A percentile compares a stretch with the other conserved stretches of the same genome.
phyloP scores from a whole-genome alignment of 305 asterid genomes.

The Fraxinus nigra region DNA sequence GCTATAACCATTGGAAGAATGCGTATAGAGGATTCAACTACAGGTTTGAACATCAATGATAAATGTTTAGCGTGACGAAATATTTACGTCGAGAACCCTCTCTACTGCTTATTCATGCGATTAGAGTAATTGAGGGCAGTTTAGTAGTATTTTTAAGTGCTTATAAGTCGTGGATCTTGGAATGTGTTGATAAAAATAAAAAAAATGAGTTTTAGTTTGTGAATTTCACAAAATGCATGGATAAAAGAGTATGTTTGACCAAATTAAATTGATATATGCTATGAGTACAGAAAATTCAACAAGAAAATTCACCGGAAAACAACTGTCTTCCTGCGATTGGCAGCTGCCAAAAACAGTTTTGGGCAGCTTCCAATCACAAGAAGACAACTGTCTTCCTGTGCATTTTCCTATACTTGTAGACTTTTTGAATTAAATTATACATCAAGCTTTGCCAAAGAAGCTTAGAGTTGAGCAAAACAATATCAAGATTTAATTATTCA shows the following conservation, averaged over 20 bases:
- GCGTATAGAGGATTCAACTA: slow-evolving; percentile 6
- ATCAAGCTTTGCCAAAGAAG: background rate
- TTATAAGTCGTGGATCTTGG: background rate
- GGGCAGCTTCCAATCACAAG: too few relatives aligned
- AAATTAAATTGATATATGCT: too few relatives aligned
- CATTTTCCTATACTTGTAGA: too few relatives aligned
- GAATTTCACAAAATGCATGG: background rate
- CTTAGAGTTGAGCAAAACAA: background rate
- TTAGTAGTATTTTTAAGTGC: background rate
- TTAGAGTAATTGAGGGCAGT: background rate
- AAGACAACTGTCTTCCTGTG: too few relatives aligned
- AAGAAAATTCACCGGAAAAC: too few relatives aligned
- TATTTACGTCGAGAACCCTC: background rate
- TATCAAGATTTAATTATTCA: background rate
- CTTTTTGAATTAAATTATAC: too few relatives aligned
- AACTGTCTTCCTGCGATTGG: too few relatives aligned
- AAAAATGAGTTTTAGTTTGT: background rate
- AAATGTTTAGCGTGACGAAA: background rate
- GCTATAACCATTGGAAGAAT: background rate
- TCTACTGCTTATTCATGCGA: background rate
- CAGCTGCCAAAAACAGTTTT: too few relatives aligned
- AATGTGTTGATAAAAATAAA: background rate
- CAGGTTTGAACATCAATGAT: background rate
- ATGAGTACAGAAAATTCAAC: too few relatives aligned
- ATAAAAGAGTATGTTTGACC: background rate